A percentile compares a stretch with the other conserved stretches of the same genome.
These are phyloP conservation scores for Mucor velutinosus DNA, from an alignment of 371 early-diverging fungal genomes.

Conservation along the genomic window DNA sequence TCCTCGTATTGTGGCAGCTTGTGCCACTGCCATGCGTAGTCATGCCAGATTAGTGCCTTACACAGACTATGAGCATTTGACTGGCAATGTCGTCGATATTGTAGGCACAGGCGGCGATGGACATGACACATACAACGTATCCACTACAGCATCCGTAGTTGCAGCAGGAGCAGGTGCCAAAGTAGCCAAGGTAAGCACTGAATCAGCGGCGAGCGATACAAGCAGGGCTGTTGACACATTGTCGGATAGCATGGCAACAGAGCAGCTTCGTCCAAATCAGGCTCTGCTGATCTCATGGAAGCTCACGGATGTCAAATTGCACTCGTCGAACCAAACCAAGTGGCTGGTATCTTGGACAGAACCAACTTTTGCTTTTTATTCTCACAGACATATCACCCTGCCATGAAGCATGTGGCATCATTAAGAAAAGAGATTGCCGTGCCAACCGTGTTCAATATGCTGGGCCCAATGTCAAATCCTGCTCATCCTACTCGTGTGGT, in stretches of 20 bases:
- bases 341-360: constrained; percentile 63
- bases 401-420: constrained; percentile 82
- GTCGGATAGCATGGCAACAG: constrained; percentile 86
- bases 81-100: constrained; percentile 78
- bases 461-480: constrained; percentile 94
- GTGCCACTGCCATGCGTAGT: constrained; percentile 66
- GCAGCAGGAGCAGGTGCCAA: constrained; percentile 92
- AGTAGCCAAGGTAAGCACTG: constrained; percentile 82
- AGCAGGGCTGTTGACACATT: not conserved
- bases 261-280: constrained; percentile 91
- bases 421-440: constrained; percentile 89
- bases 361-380: constrained; percentile 92
- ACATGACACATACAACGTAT: constrained; percentile 95
- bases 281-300: constrained; percentile 94
- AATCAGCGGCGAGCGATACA: not conserved
- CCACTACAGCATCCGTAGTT: constrained; percentile 90
- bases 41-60: constrained; percentile 63
- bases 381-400: constrained; percentile 90
- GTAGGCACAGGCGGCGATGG: constrained; percentile 99
- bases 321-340: constrained; percentile 65
- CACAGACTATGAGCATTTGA: constrained; percentile 37
- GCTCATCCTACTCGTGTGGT: constrained; percentile 82
- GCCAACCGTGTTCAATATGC: constrained; percentile 92
- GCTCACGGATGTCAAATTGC: constrained; percentile 77
- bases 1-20: constrained; percentile 81